Percentiles rank a stretch among this genome's conserved stretches.
phyloP scores from a whole-genome alignment of 139 green algal species.

The Mesostigma viride region DNA sequence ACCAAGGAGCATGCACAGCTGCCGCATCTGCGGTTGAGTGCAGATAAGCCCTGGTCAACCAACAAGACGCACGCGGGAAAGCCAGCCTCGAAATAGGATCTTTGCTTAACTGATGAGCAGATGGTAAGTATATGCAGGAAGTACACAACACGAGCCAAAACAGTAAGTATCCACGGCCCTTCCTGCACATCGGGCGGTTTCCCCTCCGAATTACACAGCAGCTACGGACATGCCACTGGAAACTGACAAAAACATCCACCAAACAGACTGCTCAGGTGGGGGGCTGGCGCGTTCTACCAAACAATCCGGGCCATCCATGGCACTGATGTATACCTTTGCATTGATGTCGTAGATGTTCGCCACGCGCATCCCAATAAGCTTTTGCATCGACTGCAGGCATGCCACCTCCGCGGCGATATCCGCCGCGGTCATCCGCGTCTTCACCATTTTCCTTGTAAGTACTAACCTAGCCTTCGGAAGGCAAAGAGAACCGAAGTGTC shows the following conservation, averaged over 20 bases:
- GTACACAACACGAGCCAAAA: conserved; percentile 5
- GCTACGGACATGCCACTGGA: not conserved
- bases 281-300: not conserved
- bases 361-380: conserved; percentile 71
- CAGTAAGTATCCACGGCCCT: too few relatives aligned
- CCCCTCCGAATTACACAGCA: not conserved
- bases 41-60: too few relatives aligned
- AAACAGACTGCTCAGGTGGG: not conserved
- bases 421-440: conserved; percentile 50
- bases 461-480: too few relatives aligned
- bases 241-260: not conserved
- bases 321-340: conserved; percentile 24
- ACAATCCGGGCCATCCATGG: not conserved
- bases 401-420: conserved; percentile 83
- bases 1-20: too few relatives aligned
- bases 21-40: too few relatives aligned
- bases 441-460: too few relatives aligned
- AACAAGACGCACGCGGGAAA: too few relatives aligned
- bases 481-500: too few relatives aligned
- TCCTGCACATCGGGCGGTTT: too few relatives aligned
- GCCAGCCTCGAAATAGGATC: too few relatives aligned
- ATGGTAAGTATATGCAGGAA: too few relatives aligned
- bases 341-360: conserved; percentile 93
- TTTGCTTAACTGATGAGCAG: too few relatives aligned
- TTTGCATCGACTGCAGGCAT: conserved; percentile 62